Conservation (phyloP, 371 early-diverging fungal genomes). For the Batkoa obscura region DNA sequence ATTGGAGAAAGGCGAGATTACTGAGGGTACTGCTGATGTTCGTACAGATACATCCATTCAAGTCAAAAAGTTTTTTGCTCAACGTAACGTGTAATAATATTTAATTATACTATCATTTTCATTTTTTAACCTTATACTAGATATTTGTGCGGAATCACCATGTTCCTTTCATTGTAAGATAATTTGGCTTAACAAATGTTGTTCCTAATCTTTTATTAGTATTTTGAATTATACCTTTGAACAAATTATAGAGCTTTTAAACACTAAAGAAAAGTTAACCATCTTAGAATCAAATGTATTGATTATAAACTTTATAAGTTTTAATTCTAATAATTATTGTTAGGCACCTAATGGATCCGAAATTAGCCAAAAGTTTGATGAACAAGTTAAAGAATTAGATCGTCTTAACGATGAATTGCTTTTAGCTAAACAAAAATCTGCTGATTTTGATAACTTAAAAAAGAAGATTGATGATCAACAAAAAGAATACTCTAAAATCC, state of each 20-base stretch:
- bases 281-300: conserved; percentile 26
- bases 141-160: conserved; percentile 58
- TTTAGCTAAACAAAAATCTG: conserved; percentile 25
- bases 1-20: conserved; percentile 20
- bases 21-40: conserved; percentile 17
- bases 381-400: conserved; percentile 12
- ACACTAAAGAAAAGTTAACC: conserved; percentile 44
- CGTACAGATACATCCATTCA: conserved; percentile 36
- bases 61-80: conserved; percentile 65
- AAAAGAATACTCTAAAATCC: conserved; percentile 27
- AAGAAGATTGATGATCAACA: conserved; percentile 50
- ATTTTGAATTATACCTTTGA: conserved; percentile 57
- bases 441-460: conserved; percentile 50
- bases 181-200: neutral
- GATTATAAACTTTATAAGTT: neutral
- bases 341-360: neutral
- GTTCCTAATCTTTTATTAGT: neutral
- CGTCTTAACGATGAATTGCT: conserved; percentile 24
- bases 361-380: conserved; percentile 3
- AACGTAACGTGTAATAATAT: conserved; percentile 58
- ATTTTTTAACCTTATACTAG: neutral
- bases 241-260: conserved; percentile 42
- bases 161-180: conserved; percentile 52
- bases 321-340: neutral
- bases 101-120: neutral